phyloP scores from a whole-genome alignment of 768 basidiomycete genomes.

The Aureoboletus auriporus region DNA sequence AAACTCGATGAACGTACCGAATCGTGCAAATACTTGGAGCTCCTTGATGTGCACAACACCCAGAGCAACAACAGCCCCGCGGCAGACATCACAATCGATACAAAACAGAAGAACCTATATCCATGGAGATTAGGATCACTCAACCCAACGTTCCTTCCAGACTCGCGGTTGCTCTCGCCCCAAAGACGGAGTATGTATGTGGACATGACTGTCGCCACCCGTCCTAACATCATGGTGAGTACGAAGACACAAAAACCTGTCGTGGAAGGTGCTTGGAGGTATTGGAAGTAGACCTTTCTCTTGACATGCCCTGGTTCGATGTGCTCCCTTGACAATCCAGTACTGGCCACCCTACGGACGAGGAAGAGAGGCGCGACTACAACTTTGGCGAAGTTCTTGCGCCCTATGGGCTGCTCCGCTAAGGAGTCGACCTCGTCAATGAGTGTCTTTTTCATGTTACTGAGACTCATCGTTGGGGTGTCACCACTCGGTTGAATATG shows the following conservation, averaged over 20 bases:
- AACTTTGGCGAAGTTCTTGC: constrained; percentile 57
- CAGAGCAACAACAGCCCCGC: constrained; percentile 63
- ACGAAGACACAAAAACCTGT: constrained; percentile 67
- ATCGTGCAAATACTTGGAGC: constrained; percentile 75
- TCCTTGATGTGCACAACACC: constrained; percentile 73
- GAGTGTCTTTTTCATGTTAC: constrained; percentile 20
- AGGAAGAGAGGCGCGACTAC: constrained; percentile 41
- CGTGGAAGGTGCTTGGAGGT: constrained; percentile 76
- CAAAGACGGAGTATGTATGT: constrained; percentile 73
- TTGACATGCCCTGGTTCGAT: constrained; percentile 82
- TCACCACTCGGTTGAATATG: constrained; percentile 28
- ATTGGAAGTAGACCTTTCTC: constrained; percentile 66
- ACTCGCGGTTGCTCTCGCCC: constrained; percentile 72
- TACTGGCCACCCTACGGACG: constrained; percentile 35
- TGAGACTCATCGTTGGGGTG: constrained; percentile 17
- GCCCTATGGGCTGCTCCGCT: constrained; percentile 56
- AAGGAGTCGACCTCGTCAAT: constrained; percentile 30
- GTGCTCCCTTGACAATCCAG: constrained; percentile 63
- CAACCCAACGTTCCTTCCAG: constrained; percentile 56
- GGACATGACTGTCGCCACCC: constrained; percentile 55
- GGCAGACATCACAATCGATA: constrained; percentile 50
- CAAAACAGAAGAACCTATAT: constrained; percentile 66
- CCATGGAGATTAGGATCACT: constrained; percentile 50
- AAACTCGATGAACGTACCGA: constrained; percentile 39
- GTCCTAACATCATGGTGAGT: constrained; percentile 48